phyloP scores from a whole-genome alignment of 2,329 filamentous ascomycete species.

The Ophiostoma pallidulum region DNA sequence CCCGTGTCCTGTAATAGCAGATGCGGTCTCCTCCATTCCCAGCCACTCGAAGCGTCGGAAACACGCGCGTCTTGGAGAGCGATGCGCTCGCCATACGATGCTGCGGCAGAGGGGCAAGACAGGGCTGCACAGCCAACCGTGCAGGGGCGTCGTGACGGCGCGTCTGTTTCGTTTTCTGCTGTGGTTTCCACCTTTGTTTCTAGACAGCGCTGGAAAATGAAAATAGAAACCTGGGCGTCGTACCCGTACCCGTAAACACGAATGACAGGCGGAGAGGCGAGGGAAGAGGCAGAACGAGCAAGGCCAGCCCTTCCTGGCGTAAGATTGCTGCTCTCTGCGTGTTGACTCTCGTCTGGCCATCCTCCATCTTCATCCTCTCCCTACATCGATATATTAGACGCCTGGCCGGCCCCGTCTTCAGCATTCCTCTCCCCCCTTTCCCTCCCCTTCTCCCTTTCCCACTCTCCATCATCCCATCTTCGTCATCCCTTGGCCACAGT shows the following conservation, averaged over 20 bases:
- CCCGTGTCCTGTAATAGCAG: not conserved
- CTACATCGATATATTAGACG: not conserved
- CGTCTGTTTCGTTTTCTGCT: constrained; percentile 9
- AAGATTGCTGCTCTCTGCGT: too few relatives aligned
- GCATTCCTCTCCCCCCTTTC: not conserved
- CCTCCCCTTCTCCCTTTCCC: not conserved
- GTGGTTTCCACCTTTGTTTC: too few relatives aligned
- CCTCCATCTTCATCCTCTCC: not conserved
- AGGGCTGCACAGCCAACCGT: too few relatives aligned
- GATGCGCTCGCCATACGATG: constrained; percentile 29
- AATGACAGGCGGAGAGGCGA: too few relatives aligned
- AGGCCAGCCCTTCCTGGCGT: too few relatives aligned
- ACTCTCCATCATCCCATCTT: not conserved
- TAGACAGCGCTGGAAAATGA: too few relatives aligned
- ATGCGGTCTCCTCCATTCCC: not conserved
- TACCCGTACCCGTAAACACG: not conserved
- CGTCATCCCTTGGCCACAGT: not conserved
- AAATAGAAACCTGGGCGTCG: not conserved
- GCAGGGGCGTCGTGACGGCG: too few relatives aligned
- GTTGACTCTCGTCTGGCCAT: not conserved
- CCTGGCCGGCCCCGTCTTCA: not conserved
- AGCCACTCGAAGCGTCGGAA: constrained; percentile 20
- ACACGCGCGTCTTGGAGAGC: constrained; percentile 15
- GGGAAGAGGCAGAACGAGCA: too few relatives aligned
- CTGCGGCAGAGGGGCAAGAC: constrained; percentile 55